Percentiles rank a stretch among this genome's conserved stretches.
These are phyloP conservation scores for Tetrastigma voinierianum DNA, from an alignment of 164 flowering plant genomes.

Conservation along the genomic window DNA sequence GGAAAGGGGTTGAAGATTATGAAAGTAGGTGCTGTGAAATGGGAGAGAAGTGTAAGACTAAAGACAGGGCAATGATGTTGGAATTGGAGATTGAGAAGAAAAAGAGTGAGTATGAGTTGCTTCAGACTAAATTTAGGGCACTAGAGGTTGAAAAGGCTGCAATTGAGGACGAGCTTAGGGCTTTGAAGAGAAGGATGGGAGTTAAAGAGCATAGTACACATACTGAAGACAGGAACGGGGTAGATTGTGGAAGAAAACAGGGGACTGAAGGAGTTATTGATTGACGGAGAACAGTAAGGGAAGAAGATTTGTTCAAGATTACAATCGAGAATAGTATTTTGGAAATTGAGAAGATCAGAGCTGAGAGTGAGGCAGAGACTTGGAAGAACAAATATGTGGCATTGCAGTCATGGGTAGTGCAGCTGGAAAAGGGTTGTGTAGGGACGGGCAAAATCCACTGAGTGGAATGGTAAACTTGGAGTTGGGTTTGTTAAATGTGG, in stretches of 20 bases:
- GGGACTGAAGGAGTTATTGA: constrained; percentile 13
- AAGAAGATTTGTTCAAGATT: constrained; percentile 23
- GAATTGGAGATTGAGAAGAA: constrained; percentile 23
- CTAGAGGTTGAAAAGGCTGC: constrained; percentile 26
- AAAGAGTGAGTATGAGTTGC: constrained; percentile 24
- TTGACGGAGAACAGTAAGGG: constrained; percentile 20
- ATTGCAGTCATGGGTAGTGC: constrained; percentile 22
- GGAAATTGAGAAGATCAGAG: constrained; percentile 41
- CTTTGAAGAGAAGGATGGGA: constrained; percentile 20
- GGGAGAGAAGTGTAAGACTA: constrained; percentile 17
- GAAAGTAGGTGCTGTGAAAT: constrained; percentile 13
- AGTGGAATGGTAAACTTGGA: not conserved
- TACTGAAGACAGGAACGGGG: not conserved
- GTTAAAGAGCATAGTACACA: constrained; percentile 10
- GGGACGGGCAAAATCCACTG: not conserved
- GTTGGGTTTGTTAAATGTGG: not conserved
- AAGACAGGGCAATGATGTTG: constrained; percentile 14
- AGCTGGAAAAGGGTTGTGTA: constrained; percentile 11
- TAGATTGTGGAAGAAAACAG: not conserved
- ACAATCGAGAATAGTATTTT: constrained; percentile 42
- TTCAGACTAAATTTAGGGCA: constrained; percentile 23
- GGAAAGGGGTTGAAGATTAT: constrained; percentile 19
- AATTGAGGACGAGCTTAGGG: constrained; percentile 23
- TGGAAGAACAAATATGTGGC: constrained; percentile 40
- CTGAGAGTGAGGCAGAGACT: constrained; percentile 35